phyloP scores from a whole-genome alignment of 2,329 filamentous ascomycete genomes.

The Nothophaeocryptopus gaeumannii region DNA sequence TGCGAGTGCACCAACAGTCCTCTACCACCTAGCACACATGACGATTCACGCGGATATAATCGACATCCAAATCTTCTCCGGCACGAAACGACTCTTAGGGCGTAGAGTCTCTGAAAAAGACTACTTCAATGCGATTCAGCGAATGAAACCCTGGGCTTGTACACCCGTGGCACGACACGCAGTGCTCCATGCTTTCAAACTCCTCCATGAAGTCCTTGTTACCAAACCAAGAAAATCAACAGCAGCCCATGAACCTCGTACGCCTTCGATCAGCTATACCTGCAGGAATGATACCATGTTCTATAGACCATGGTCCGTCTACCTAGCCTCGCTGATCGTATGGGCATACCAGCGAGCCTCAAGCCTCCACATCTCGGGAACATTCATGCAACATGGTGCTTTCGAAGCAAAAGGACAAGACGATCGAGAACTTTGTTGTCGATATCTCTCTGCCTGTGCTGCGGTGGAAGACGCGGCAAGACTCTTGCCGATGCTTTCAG shows the following conservation, averaged over 20 bases:
- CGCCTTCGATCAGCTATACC: conserved; percentile 54
- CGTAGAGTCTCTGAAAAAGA: conserved; percentile 79
- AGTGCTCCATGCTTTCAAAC: conserved; percentile 83
- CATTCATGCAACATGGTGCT: conserved; percentile 56
- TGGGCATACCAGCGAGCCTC: conserved; percentile 85
- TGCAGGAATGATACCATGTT: conserved; percentile 81
- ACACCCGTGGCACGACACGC: conserved; percentile 82
- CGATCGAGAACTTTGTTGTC: conserved; percentile 17
- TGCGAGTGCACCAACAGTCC: conserved; percentile 66
- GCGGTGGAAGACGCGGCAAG: conserved; percentile 66
- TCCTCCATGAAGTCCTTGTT: conserved; percentile 74
- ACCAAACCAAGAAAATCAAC: conserved; percentile 38
- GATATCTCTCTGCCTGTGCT: conserved; percentile 21
- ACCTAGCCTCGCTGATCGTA: conserved; percentile 82
- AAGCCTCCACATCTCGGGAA: conserved; percentile 12
- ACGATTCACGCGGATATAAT: conserved; percentile 94
- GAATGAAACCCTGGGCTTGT: conserved; percentile 85
- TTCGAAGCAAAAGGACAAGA: conserved; percentile 51
- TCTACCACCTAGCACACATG: conserved; percentile 92
- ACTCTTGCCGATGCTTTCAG: conserved; percentile 66
- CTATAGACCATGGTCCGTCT: conserved; percentile 88
- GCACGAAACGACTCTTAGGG: conserved; percentile 77
- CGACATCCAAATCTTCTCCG: conserved; percentile 89
- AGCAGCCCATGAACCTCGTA: background rate
- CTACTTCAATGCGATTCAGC: conserved; percentile 70